Percentiles rank a stretch among this genome's conserved stretches.
Conservation (phyloP, 768 basidiomycete genomes). For the Fistulinella prunicolor region DNA sequence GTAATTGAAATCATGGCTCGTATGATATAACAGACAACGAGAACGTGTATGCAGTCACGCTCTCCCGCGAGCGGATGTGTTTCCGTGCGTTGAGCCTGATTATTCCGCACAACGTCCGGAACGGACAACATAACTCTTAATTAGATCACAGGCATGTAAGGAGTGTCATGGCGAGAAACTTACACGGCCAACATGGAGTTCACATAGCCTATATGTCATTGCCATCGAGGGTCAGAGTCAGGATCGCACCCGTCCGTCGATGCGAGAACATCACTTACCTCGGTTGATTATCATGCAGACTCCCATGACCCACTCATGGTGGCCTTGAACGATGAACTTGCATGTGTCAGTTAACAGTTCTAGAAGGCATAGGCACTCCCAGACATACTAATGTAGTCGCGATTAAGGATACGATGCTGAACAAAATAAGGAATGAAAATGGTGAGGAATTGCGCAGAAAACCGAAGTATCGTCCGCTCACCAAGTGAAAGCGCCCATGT, state of each 20-base stretch:
- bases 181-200: conserved; percentile 17
- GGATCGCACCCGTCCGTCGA: background rate
- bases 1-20: too few species aligned
- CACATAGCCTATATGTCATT: conserved; percentile 5
- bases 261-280: background rate
- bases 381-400: conserved; percentile 6
- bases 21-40: background rate
- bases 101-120: background rate
- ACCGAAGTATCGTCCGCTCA: background rate
- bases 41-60: background rate
- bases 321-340: conserved; percentile 6
- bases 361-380: background rate
- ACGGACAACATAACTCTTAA: too few species aligned
- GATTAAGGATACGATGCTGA: background rate
- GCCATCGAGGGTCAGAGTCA: background rate
- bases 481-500: conserved; percentile 14
- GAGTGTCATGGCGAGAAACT: background rate
- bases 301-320: background rate
- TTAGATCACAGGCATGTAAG: too few species aligned
- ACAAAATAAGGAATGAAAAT: background rate
- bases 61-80: background rate
- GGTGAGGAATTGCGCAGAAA: too few species aligned
- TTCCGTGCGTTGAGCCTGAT: background rate
- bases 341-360: background rate
- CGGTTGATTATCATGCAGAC: conserved; percentile 2